Conservation (phyloP, 2,329 filamentous ascomycete species). For the Didymella pinodella region DNA sequence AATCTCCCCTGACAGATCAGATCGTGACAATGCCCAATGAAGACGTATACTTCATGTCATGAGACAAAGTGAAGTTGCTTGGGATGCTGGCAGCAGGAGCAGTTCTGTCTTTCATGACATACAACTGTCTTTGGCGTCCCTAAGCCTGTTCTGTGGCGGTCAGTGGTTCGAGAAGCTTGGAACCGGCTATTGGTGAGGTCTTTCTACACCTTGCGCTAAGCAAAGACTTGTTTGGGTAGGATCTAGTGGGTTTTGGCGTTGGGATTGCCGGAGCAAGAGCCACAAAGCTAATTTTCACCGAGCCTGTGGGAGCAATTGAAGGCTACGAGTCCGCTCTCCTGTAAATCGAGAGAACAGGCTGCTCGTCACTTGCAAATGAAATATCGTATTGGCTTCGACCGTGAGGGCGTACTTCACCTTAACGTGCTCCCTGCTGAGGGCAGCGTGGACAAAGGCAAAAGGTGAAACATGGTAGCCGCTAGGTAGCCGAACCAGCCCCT, state of each 20-base stretch:
- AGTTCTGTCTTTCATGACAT: slow-evolving; percentile 7
- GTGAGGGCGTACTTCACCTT: not conserved
- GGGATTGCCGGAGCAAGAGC: slow-evolving; percentile 18
- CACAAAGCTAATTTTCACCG: slow-evolving; percentile 12
- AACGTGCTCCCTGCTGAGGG: slow-evolving; percentile 2
- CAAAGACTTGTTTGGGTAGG: slow-evolving; percentile 9
- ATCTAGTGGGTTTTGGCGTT: slow-evolving; percentile 10
- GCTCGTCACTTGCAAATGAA: not conserved
- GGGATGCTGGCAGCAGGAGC: slow-evolving; percentile 8
- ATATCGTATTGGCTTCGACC: not conserved
- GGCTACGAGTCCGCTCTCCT: not conserved
- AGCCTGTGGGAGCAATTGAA: not conserved
- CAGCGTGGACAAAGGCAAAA: slow-evolving; percentile 8
- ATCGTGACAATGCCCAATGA: not conserved
- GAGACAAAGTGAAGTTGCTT: not conserved
- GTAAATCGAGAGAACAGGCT: not conserved
- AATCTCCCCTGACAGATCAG: slow-evolving; percentile 3
- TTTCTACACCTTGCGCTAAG: slow-evolving; percentile 1
- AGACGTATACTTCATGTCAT: not conserved
- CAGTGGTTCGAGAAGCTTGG: not conserved
- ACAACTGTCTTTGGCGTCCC: not conserved
- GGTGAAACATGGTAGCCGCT: slow-evolving; percentile 16
- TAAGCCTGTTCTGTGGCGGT: not conserved
- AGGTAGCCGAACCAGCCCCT: slow-evolving; percentile 15
- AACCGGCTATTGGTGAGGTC: not conserved